Percentiles rank a stretch among this genome's conserved stretches.
phyloP scores from a whole-genome alignment of 352 stramenopile genomes.

The Globisporangium yorkense region DNA sequence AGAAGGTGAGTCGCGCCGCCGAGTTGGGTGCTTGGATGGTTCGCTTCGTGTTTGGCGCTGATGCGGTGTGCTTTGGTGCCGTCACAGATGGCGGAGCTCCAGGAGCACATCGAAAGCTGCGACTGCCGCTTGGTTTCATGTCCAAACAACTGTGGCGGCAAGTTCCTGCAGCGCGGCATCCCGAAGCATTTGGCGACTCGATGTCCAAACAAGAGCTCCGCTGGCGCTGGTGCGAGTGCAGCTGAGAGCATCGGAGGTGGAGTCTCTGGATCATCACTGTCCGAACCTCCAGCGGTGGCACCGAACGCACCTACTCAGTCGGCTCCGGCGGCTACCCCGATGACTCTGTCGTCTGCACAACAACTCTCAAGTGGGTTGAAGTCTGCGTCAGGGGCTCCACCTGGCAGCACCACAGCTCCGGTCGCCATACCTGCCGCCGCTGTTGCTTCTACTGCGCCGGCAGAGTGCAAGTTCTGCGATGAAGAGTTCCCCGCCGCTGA shows the following conservation, averaged over 20 bases:
- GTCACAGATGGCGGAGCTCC: conserved; percentile 51
- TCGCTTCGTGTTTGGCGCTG: not conserved
- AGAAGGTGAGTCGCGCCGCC: conserved; percentile 34
- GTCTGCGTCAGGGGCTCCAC: not conserved
- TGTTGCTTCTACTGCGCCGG: not conserved
- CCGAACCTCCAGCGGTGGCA: not conserved
- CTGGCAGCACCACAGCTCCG: not conserved
- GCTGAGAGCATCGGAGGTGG: not conserved
- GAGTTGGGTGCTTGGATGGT: not conserved
- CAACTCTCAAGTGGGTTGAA: not conserved
- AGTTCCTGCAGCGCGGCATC: conserved; percentile 74
- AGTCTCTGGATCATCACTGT: not conserved
- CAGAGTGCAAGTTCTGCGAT: conserved; percentile 79
- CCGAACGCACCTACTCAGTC: not conserved
- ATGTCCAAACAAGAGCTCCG: conserved; percentile 36
- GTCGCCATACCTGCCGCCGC: not conserved
- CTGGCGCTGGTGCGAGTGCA: not conserved
- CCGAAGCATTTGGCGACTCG: conserved; percentile 68
- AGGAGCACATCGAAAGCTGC: conserved; percentile 79
- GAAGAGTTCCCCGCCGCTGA: conserved; percentile 46
- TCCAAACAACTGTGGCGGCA: conserved; percentile 70
- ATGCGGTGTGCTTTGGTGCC: not conserved
- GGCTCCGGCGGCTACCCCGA: no score
- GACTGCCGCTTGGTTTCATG: conserved; percentile 74
- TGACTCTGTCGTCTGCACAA: not conserved